phyloP scores from a whole-genome alignment of 73 alveolate species.

The Paramecium bursaria region DNA sequence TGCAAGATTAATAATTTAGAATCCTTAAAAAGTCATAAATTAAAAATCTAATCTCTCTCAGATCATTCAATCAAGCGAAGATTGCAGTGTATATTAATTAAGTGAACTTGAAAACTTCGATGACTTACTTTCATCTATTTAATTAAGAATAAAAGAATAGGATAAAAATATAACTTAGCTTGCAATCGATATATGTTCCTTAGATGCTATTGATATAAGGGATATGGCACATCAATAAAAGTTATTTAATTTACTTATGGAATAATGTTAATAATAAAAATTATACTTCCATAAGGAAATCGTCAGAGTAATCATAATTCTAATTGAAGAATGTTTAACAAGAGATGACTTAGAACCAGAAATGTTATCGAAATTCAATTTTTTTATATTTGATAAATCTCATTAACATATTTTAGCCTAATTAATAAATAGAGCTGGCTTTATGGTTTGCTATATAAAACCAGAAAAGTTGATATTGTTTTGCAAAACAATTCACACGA shows the following conservation, averaged over 20 bases:
- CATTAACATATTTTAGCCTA: not conserved
- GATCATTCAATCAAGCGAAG: constrained; percentile 15
- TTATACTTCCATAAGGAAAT: not conserved
- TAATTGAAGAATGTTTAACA: constrained; percentile 4
- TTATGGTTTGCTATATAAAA: constrained; percentile 27
- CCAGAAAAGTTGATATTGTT: not conserved
- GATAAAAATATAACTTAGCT: not conserved
- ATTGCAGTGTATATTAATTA: constrained; percentile 33
- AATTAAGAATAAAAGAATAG: not conserved
- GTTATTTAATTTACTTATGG: not conserved
- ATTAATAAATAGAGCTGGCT: constrained; percentile 19
- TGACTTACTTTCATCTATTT: constrained; percentile 20
- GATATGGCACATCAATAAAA: not conserved
- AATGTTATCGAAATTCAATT: not conserved
- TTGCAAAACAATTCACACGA: not conserved
- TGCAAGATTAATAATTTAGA: not conserved
- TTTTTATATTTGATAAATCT: not conserved
- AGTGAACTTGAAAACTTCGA: constrained; percentile 55
- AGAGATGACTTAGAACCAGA: constrained; percentile 53
- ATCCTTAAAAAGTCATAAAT: not conserved
- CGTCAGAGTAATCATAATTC: not conserved
- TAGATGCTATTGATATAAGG: constrained; percentile 37
- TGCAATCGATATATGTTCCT: constrained; percentile 3
- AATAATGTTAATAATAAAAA: constrained; percentile 1
- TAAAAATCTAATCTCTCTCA: not conserved